Evolutionary conservation across 345 rosid genomes (phyloP).

Genomic region (Aurinia saxatilis): DNA sequence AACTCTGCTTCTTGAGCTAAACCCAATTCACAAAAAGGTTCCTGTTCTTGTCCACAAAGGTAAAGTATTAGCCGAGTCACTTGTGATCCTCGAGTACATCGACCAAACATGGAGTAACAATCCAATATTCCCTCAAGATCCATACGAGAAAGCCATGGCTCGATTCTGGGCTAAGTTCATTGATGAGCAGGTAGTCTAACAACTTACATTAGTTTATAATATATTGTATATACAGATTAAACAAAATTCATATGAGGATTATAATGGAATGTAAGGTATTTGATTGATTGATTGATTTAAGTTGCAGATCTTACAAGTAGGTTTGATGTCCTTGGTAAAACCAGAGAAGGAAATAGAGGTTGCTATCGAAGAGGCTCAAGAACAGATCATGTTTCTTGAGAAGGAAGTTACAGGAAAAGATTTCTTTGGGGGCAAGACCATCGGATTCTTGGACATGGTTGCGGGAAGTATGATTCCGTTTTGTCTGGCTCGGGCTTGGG

Average conservation of each 20-base stretch:
- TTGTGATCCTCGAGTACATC: conserved; percentile 32
- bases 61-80: conserved; percentile 25
- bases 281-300: background rate
- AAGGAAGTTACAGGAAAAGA: conserved; percentile 11
- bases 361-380: background rate
- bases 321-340: background rate
- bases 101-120: conserved; percentile 33
- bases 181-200: background rate
- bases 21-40: conserved; percentile 30
- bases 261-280: background rate
- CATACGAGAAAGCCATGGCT: conserved; percentile 31
- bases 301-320: background rate
- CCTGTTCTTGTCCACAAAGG: conserved; percentile 34
- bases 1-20: conserved; percentile 21
- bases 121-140: conserved; percentile 31
- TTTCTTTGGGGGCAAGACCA: conserved; percentile 20
- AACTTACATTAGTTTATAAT: background rate
- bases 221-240: too few relatives aligned
- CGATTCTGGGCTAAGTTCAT: conserved; percentile 32
- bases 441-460: conserved; percentile 18
- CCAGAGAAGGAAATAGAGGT: background rate
- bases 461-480: background rate
- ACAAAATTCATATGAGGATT: too few relatives aligned
- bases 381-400: conserved; percentile 15
- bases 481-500: conserved; percentile 11